phyloP scores from a whole-genome alignment of 805 yeast genomes.

The Ogataea polymorpha region DNA sequence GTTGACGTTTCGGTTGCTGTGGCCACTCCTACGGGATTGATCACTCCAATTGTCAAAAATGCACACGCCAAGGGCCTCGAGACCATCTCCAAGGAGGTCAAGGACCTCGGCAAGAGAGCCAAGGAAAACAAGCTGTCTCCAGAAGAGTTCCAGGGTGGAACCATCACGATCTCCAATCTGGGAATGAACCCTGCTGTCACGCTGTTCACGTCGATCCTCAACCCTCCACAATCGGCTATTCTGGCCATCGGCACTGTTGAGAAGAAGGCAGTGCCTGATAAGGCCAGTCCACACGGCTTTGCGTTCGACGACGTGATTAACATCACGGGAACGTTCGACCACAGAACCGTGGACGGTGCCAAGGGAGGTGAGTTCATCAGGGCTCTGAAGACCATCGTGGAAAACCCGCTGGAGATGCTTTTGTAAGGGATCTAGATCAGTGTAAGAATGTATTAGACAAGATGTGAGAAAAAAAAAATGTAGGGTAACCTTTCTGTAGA shows the following conservation, averaged over 20 bases:
- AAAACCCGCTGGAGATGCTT: constrained; percentile 93
- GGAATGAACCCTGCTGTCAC: constrained; percentile 97
- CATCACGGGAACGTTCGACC: constrained; percentile 96
- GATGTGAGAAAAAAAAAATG: not conserved
- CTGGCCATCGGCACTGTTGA: constrained; percentile 92
- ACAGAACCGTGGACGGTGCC: constrained; percentile 95
- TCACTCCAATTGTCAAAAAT: constrained; percentile 91
- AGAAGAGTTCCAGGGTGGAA: constrained; percentile 99
- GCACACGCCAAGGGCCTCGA: constrained; percentile 87
- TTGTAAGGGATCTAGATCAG: constrained; percentile 41
- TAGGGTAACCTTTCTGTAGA: not conserved
- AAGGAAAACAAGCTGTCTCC: constrained; percentile 90
- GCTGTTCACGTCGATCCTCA: constrained; percentile 91
- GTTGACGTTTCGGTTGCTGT: constrained; percentile 99
- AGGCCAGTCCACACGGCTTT: constrained; percentile 86
- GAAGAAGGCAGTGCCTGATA: constrained; percentile 90
- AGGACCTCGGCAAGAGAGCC: constrained; percentile 95
- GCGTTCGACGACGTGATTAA: constrained; percentile 87
- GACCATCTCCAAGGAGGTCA: constrained; percentile 75
- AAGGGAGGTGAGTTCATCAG: constrained; percentile 95
- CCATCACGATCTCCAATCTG: constrained; percentile 96
- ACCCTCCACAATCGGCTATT: constrained; percentile 96
- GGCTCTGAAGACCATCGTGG: constrained; percentile 85
- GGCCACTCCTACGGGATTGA: constrained; percentile 94
- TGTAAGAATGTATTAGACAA: constrained; percentile 10